Conservation (phyloP, 108 stramenopile genomes). For the Nannochloropsis gaditana region DNA sequence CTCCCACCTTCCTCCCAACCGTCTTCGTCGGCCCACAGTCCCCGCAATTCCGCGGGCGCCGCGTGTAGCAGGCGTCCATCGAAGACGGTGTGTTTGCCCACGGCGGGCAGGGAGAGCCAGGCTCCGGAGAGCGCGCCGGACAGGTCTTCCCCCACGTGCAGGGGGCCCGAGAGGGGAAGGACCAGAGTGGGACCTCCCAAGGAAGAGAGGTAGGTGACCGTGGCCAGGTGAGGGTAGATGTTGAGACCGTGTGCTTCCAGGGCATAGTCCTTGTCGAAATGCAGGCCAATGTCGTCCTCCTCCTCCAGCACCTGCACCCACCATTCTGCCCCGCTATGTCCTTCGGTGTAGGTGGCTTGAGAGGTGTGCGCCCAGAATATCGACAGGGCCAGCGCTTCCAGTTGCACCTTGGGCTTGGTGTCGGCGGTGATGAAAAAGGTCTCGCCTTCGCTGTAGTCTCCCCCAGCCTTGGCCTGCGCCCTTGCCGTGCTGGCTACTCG, state of each 20-base stretch:
- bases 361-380: slow-evolving; percentile 49
- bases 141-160: slow-evolving; percentile 27
- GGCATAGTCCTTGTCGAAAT: slow-evolving; percentile 56
- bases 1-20: neutral
- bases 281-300: slow-evolving; percentile 52
- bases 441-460: slow-evolving; percentile 15
- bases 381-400: slow-evolving; percentile 45
- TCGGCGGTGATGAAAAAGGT: slow-evolving; percentile 29
- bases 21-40: slow-evolving; percentile 27
- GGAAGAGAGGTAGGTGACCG: slow-evolving; percentile 52
- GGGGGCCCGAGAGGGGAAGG: slow-evolving; percentile 22
- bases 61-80: slow-evolving; percentile 53
- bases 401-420: slow-evolving; percentile 28
- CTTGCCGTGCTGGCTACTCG: neutral
- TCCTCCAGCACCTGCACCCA: slow-evolving; percentile 52
- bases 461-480: neutral
- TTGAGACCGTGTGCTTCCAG: slow-evolving; percentile 46
- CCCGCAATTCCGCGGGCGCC: slow-evolving; percentile 44
- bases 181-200: slow-evolving; percentile 48
- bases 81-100: slow-evolving; percentile 50
- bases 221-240: slow-evolving; percentile 50
- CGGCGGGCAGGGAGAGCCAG: slow-evolving; percentile 27
- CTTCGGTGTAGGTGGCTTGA: slow-evolving; percentile 33
- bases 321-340: slow-evolving; percentile 52
- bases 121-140: slow-evolving; percentile 12